These are phyloP conservation scores for Talaromyces wortmannii DNA, from an alignment of 495 filamentous ascomycete genomes.

Conservation along the genomic window DNA sequence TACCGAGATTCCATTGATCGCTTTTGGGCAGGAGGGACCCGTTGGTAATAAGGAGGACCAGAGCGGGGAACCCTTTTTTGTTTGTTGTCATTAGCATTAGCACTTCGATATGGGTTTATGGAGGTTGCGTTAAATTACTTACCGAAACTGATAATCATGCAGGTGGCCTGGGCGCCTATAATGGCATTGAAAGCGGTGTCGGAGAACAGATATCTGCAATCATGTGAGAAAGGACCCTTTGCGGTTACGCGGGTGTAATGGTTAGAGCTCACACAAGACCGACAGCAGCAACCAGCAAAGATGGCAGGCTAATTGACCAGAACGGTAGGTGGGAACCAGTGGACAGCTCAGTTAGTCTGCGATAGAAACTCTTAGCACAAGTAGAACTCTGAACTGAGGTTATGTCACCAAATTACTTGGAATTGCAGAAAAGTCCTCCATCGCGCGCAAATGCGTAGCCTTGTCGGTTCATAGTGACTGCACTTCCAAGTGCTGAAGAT, in stretches of 20 bases:
- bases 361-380: not conserved
- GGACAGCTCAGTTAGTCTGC: not conserved
- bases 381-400: not conserved
- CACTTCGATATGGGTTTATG: too few relatives aligned
- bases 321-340: not conserved
- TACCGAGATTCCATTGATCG: not conserved
- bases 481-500: not conserved
- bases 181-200: conserved; percentile 1
- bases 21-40: not conserved
- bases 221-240: not conserved
- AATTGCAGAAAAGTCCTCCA: not conserved
- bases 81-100: too few relatives aligned
- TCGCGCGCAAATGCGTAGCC: conserved; percentile 2
- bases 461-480: not conserved
- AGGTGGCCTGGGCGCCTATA: not conserved
- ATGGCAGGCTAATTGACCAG: not conserved
- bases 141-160: conserved; percentile 3
- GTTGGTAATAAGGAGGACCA: not conserved
- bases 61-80: conserved; percentile 1
- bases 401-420: not conserved
- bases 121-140: too few relatives aligned
- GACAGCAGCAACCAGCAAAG: not conserved
- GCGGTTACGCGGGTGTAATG: too few relatives aligned
- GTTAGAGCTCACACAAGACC: not conserved
- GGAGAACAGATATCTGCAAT: conserved; percentile 3